These are phyloP conservation scores for Kwoniella bestiolae DNA, from an alignment of 768 basidiomycete genomes.

Conservation along the genomic window DNA sequence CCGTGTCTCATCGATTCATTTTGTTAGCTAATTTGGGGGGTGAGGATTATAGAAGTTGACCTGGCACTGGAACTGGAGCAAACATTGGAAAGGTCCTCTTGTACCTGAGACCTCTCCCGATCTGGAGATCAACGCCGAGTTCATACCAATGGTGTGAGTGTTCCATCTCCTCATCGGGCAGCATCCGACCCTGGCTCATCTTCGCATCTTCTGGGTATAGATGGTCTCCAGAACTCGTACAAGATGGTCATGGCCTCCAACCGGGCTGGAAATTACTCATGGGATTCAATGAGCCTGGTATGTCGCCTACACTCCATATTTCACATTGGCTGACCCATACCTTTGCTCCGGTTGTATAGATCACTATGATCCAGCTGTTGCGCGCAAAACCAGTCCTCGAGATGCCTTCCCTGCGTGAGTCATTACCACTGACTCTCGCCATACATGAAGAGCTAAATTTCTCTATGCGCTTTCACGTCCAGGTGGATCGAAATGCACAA, in stretches of 20 bases:
- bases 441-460: too few species aligned
- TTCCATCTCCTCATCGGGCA: not conserved
- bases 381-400: conserved; percentile 16
- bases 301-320: too few species aligned
- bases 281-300: conserved; percentile 52
- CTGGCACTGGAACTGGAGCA: conserved; percentile 46
- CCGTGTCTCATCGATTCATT: not conserved
- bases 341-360: too few species aligned
- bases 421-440: not conserved
- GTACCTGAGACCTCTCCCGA: conserved; percentile 18
- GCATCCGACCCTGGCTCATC: too few species aligned
- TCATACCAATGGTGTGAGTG: conserved; percentile 32
- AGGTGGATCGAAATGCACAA: conserved; percentile 43
- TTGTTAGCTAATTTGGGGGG: not conserved
- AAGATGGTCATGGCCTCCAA: conserved; percentile 34
- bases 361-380: conserved; percentile 39
- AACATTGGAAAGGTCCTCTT: conserved; percentile 29
- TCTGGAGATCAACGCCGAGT: conserved; percentile 27
- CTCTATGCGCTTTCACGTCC: too few species aligned
- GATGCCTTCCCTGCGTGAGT: conserved; percentile 34
- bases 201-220: too few species aligned
- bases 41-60: conserved; percentile 37
- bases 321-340: too few species aligned
- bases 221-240: conserved; percentile 33
- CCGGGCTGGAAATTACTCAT: conserved; percentile 32